Evolutionary conservation across 208 protist genomes (phyloP), one percentile per base, ranked within the genome.

Genomic region (Angomonas deanei): DNA sequence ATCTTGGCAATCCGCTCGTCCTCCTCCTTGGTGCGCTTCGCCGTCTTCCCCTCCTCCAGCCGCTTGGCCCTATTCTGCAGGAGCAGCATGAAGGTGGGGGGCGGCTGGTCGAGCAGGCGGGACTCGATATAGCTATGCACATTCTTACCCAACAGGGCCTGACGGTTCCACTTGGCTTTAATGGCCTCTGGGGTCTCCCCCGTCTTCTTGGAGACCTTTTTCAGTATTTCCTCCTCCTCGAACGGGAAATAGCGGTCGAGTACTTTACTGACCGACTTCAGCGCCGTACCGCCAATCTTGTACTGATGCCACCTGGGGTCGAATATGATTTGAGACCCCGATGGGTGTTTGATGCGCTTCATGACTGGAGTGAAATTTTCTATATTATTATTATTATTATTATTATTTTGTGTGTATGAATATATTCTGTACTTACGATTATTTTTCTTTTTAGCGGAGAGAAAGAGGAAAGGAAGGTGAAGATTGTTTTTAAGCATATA

Each of bases 101-200:
- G 81, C 31, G 88, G 88, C 21, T 80, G 62, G 21, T 80, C 72
- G 28, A 82, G 70, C 8, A 94, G 74, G 28, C 70, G 76, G 59
- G 70, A 80, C 56, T 94, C 88, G 67, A 94, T 92, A 56, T 86
- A 92, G 68, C 79, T 83, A 68, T 94, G 88, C 17, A 94, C 74
- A 64, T 94, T 94, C 61, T 91, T 91, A n/a, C 88, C 88, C 13
- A 94, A 73, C n/a, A 94, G 70, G 47, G 85, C 85, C 70, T 92
- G 84, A 4, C 80, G 71, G 30, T 50, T 68, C 86, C 88, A 94
- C 31, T 68, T 61, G 1, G 58, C 61, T 62, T 88, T 87, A 21
- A 94, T 74, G 36, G 64, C 68, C 15, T 69, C 81, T 19, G 73
- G 33, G 3, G 88, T 48, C 60, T 86, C 70, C 2, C 85, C 84